A percentile compares a stretch with the other conserved stretches of the same genome.
Conservation (phyloP, 2,329 filamentous ascomycete genomes). For the Exserohilum rostratum region DNA sequence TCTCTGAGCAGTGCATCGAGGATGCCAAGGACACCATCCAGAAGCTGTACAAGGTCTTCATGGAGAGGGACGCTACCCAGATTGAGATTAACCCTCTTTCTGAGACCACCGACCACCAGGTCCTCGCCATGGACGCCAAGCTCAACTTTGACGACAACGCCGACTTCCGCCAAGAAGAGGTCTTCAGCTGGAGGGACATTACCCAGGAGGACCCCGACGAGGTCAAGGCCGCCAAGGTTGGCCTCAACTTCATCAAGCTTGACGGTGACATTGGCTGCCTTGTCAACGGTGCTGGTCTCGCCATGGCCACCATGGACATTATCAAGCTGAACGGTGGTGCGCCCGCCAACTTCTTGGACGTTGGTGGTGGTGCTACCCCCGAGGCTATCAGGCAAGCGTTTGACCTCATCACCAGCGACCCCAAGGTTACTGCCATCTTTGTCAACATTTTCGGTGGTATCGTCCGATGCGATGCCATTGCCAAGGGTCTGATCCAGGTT, state of each 20-base stretch:
- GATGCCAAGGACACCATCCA: conserved; percentile 96
- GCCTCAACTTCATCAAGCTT: conserved; percentile 99
- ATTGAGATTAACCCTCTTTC: conserved; percentile 99
- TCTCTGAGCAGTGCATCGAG: conserved; percentile 96
- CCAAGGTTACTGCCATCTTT: conserved; percentile 98
- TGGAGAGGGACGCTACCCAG: conserved; percentile 97
- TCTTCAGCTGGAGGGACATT: conserved; percentile 92
- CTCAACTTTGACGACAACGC: conserved; percentile 99
- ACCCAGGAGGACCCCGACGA: conserved; percentile 97
- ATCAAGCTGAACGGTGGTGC: conserved; percentile 98
- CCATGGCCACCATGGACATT: conserved; percentile 99
- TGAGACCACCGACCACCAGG: conserved; percentile 97
- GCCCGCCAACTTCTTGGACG: conserved; percentile 98
- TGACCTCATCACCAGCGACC: conserved; percentile 96
- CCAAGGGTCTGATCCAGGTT: conserved; percentile 92
- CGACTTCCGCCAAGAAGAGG: conserved; percentile 95
- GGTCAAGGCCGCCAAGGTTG: conserved; percentile 91
- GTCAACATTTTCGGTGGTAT: conserved; percentile 99
- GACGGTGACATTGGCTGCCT: conserved; percentile 99
- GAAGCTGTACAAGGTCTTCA: conserved; percentile 98
- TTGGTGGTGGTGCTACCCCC: conserved; percentile 95
- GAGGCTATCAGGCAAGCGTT: conserved; percentile 97
- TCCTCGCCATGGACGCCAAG: conserved; percentile 99
- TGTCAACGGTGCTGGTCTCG: conserved; percentile 97
- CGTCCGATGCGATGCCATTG: conserved; percentile 96